phyloP scores from a whole-genome alignment of 306 rosid species.

The Cucumis hystrix region DNA sequence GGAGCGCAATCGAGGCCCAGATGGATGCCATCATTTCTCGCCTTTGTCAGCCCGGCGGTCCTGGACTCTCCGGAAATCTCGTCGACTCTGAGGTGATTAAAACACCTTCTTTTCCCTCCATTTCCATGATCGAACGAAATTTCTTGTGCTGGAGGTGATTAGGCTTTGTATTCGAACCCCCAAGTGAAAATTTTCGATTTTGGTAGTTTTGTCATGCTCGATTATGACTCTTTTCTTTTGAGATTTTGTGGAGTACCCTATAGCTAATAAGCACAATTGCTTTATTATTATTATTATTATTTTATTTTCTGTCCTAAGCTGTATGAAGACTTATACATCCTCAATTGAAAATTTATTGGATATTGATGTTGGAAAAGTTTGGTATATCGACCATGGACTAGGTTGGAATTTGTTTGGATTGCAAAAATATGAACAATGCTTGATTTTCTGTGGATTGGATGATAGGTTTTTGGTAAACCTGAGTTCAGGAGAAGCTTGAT shows the following conservation, averaged over 20 bases:
- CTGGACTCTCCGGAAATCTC: slow-evolving; percentile 74
- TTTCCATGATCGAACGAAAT: background rate
- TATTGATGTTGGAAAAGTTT: background rate
- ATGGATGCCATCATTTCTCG: slow-evolving; percentile 62
- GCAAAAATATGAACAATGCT: background rate
- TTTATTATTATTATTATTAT: background rate
- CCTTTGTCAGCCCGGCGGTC: slow-evolving; percentile 69
- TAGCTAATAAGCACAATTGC: background rate
- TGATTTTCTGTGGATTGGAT: background rate
- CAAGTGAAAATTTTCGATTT: background rate
- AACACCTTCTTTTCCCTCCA: background rate
- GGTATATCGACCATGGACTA: background rate
- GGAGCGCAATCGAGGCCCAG: slow-evolving; percentile 50
- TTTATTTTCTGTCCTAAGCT: background rate
- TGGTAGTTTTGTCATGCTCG: background rate
- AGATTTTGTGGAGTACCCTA: background rate
- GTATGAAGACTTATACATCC: background rate
- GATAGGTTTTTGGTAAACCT: background rate
- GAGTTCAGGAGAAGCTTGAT: background rate
- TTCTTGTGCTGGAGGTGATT: background rate
- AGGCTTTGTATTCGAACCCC: background rate
- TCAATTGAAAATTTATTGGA: background rate
- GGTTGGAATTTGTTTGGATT: background rate
- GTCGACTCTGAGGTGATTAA: slow-evolving; percentile 46
- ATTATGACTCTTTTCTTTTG: background rate